Base-by-base conservation (phyloP, 164 flowering plant species). In the Stephania japonica region DNA sequence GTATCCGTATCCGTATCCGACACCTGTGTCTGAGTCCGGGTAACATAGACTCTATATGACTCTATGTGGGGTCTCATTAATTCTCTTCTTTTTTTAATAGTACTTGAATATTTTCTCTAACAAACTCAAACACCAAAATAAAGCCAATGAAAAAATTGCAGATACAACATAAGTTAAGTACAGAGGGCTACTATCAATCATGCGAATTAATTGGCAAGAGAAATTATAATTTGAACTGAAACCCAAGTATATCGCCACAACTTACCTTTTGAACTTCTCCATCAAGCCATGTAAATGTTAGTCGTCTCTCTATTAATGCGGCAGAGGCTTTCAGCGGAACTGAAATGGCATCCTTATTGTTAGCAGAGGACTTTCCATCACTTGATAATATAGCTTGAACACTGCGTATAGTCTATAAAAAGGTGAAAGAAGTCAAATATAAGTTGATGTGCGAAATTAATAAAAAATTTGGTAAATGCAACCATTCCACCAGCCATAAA, bases 251-350 rank as follows among this genome's bases (percentile, higher is more conserved):
- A 19, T 5, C 27, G 16, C 3, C 24, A 73, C 42, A 65, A 76
- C 82, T 79, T 42, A 93, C 99, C 56, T 90, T 76, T 79, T 93
- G 98, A 62, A 79, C 83, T 83, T 96, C 99, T 42, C 99, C 99
- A 81, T 96, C 98, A 71, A 93, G 87, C 99, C 99, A 96, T 68
- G 90, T 76, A 76, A 96, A 88, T 44, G 98, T 85, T 83, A 93
- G 76, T n/a, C 98, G 83, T 78, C 89, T 91, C 66, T 86, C 85
- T 77, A 78, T 81, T 0, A 85, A 76, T 21, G 97, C 91, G 71
- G 18, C 67, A n/a, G 84, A 85, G 61, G 91, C 85, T 21, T 80
- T 78, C 18, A 75, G 41, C 50, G 72, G 68, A 62, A 59, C 69
- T 67, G 79, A 70, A 19, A 67, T 4, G 26, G 63, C 69, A 65